Percentiles rank a stretch among this genome's conserved stretches.
Evolutionary conservation across 169 alveolate species (phyloP).

Genomic region (Theileria parva): DNA sequence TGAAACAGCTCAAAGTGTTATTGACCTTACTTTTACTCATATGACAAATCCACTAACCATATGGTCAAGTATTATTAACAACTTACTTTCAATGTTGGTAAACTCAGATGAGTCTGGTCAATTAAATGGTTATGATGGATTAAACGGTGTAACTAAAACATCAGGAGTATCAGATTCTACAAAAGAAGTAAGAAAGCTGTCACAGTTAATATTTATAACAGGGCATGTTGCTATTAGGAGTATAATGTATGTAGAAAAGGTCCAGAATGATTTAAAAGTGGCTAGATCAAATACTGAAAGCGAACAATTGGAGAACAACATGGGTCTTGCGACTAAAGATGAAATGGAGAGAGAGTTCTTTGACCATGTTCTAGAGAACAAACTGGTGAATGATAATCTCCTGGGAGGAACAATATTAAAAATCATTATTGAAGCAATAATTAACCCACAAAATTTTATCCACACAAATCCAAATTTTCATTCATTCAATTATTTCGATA

Average conservation of each 20-base stretch:
- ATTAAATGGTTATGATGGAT: neutral
- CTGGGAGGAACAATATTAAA: slow-evolving; percentile 54
- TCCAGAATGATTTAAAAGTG: slow-evolving; percentile 46
- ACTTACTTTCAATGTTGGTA: neutral
- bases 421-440: slow-evolving; percentile 34
- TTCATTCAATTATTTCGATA: neutral
- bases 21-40: slow-evolving; percentile 59
- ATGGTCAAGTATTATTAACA: slow-evolving; percentile 39
- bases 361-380: slow-evolving; percentile 50
- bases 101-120: slow-evolving; percentile 10
- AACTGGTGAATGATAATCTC: slow-evolving; percentile 53
- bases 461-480: slow-evolving; percentile 12
- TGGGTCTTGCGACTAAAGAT: slow-evolving; percentile 66
- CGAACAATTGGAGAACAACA: slow-evolving; percentile 37
- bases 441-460: slow-evolving; percentile 33
- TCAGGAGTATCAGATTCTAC: neutral
- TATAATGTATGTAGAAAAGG: slow-evolving; percentile 36
- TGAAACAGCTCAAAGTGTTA: slow-evolving; percentile 56
- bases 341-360: slow-evolving; percentile 60
- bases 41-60: slow-evolving; percentile 26
- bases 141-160: neutral
- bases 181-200: slow-evolving; percentile 20
- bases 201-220: slow-evolving; percentile 53
- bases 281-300: slow-evolving; percentile 36
- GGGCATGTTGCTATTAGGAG: slow-evolving; percentile 68